phyloP scores from a whole-genome alignment of 1,284 basidiomycete species.

The Moesziomyces aphidis region DNA sequence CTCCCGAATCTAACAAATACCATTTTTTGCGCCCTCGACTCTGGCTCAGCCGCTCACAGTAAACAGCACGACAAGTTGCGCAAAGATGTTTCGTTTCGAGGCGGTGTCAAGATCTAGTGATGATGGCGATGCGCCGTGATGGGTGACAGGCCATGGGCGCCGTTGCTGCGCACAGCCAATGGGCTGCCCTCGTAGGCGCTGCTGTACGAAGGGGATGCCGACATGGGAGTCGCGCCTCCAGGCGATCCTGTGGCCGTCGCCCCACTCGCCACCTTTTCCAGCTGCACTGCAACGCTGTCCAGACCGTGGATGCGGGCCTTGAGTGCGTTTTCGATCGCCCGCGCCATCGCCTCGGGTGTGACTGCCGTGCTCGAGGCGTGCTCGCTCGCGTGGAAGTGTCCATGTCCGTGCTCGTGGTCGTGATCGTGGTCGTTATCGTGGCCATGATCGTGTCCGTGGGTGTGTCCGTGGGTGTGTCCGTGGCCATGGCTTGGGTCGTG shows the following conservation, averaged over 20 bases:
- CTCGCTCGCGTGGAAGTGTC: constrained; percentile 64
- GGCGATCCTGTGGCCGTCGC: constrained; percentile 5
- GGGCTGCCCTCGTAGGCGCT: constrained; percentile 27
- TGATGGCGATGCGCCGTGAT: constrained; percentile 18
- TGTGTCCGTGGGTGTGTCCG: too few species aligned
- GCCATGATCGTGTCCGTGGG: constrained; percentile 70
- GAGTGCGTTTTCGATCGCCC: constrained; percentile 51
- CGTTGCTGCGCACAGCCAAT: constrained; percentile 4
- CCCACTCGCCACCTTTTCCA: constrained; percentile 25
- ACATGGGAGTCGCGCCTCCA: constrained; percentile 19
- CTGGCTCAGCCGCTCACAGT: too few species aligned
- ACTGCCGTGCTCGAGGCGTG: background rate
- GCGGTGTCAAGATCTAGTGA: background rate
- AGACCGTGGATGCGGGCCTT: constrained; percentile 51
- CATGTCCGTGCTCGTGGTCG: constrained; percentile 71
- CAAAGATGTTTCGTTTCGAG: too few species aligned
- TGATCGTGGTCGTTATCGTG: constrained; percentile 67
- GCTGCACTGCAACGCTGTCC: constrained; percentile 57
- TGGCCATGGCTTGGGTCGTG: too few species aligned
- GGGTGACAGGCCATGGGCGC: constrained; percentile 8
- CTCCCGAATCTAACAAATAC: too few species aligned
- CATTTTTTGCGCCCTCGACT: too few species aligned
- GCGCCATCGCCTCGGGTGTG: constrained; percentile 48
- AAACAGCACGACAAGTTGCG: too few species aligned
- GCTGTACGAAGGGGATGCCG: constrained; percentile 27